These are phyloP conservation scores for Draba incana DNA, from an alignment of 345 rosid species.

Conservation along the genomic window DNA sequence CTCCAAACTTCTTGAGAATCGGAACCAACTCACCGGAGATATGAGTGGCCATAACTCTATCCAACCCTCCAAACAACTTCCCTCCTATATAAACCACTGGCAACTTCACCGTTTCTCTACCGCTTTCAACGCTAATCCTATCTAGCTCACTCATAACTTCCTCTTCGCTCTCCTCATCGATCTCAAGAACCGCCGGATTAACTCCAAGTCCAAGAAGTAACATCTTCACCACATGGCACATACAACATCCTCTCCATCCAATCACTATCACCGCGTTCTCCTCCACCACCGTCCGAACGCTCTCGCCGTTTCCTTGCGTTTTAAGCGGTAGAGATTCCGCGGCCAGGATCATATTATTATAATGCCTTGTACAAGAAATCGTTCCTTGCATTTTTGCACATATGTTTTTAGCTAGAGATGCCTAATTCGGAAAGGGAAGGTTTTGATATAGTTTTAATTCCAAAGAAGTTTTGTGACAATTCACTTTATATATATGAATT, in stretches of 20 bases:
- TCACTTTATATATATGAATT: not conserved
- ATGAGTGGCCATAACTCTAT: conserved; percentile 51
- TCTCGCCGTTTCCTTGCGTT: conserved; percentile 19
- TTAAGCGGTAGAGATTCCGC: conserved; percentile 21
- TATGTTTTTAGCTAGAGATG: not conserved
- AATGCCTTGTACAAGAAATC: conserved; percentile 44
- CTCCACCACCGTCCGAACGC: conserved; percentile 46
- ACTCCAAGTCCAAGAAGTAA: conserved; percentile 74
- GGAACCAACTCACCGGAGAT: no score
- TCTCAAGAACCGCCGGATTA: conserved; percentile 67
- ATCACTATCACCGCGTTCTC: conserved; percentile 69
- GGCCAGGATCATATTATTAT: conserved; percentile 28
- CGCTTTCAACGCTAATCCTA: conserved; percentile 29
- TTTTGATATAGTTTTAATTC: not conserved
- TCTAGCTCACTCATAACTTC: conserved; percentile 46
- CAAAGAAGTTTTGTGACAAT: not conserved
- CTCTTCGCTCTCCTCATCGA: conserved; percentile 59
- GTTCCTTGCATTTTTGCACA: conserved; percentile 61
- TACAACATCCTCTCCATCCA: conserved; percentile 71
- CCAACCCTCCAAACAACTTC: conserved; percentile 80
- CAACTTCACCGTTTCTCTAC: conserved; percentile 45
- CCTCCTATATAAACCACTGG: conserved; percentile 88
- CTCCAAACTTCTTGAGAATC: no score
- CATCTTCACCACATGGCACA: conserved; percentile 72
- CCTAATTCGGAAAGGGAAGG: not conserved